Base-by-base conservation (phyloP, 768 basidiomycete species). In the Mycena alexandri region DNA sequence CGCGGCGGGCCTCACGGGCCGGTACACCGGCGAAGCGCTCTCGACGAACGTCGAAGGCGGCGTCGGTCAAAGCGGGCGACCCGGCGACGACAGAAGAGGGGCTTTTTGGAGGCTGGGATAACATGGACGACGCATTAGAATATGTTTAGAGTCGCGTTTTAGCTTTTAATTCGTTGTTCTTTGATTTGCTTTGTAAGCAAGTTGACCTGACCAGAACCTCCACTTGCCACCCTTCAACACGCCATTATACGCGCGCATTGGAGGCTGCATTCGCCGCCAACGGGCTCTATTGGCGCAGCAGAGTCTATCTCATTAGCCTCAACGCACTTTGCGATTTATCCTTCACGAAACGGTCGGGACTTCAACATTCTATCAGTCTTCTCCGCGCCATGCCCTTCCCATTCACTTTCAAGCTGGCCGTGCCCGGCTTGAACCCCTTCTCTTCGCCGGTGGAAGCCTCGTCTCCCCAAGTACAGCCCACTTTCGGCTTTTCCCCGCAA, bases 381-480 rank as follows among this genome's bases (percentile, higher is more conserved):
- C 47, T 46, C 16, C 2, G 17, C 62, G 41, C 60, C 62, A 86
- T 87, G 85, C 76, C 81, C 5, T 93, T 92, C 72, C 86, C 90
- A 14, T 93, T 93, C 75, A 91, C 91, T 56, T 93, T 93, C 82
- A 86, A 77, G 17, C 83, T 93, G 66, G 75, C 83, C 41, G 86
- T 91, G 14, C 89, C 91, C 6, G 91, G 90, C 8, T 73, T 92
- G 25, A 93, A 92, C 72, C 92, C 92, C 11, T 93, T 93, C 78
- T 74, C 83, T 42, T 46, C 50, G 36, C 43, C 66, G n/a, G 43
- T 25, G 22, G 67, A 36, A 65, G 67, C 56, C 50, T 65, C 51
- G n/a, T 9, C 25, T 1, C 24, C 64, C 67, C 53, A 61, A 68
- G 47, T 66, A 55, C 62, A 54, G 43, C 70, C 65, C 62, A 65